Percentiles rank a stretch among this genome's conserved stretches.
Conservation (phyloP, 306 rosid species). For the Datisca glomerata region DNA sequence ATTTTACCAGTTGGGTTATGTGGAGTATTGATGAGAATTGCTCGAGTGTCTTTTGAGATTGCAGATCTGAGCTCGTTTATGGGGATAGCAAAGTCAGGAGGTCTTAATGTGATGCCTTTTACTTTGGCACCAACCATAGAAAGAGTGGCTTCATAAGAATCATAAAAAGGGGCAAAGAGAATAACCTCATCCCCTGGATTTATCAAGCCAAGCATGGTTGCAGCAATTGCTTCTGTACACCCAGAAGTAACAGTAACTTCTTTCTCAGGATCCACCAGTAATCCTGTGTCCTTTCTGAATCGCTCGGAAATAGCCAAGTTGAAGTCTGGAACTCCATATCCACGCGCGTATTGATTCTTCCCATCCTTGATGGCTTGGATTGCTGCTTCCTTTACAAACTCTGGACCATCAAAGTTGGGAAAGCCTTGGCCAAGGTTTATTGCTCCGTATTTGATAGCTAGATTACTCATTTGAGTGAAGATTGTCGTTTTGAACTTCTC, state of each 20-base stretch:
- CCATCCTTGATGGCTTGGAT: slow-evolving; percentile 76
- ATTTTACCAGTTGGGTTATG: slow-evolving; percentile 92
- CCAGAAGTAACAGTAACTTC: slow-evolving; percentile 79
- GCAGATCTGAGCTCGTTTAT: slow-evolving; percentile 52
- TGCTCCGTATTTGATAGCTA: slow-evolving; percentile 74
- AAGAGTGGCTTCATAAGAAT: slow-evolving; percentile 78
- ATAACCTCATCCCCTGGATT: slow-evolving; percentile 93
- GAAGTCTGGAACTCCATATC: slow-evolving; percentile 66
- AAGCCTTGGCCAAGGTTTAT: slow-evolving; percentile 94
- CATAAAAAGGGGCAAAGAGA: slow-evolving; percentile 78
- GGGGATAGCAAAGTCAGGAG: slow-evolving; percentile 69
- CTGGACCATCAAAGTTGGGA: slow-evolving; percentile 92
- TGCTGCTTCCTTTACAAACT: slow-evolving; percentile 93
- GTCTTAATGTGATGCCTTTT: slow-evolving; percentile 53
- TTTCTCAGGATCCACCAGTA: slow-evolving; percentile 66
- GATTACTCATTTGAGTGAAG: slow-evolving; percentile 82
- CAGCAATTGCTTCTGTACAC: slow-evolving; percentile 94
- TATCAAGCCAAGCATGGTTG: slow-evolving; percentile 70
- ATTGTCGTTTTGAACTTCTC: slow-evolving; percentile 90
- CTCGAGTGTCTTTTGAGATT: slow-evolving; percentile 67
- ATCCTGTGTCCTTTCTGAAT: slow-evolving; percentile 68
- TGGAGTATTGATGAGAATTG: slow-evolving; percentile 61
- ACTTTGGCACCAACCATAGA: slow-evolving; percentile 94
- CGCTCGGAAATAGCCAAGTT: slow-evolving; percentile 72
- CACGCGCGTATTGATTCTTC: slow-evolving; percentile 84